Evolutionary conservation across 2,329 filamentous ascomycete genomes (phyloP).

Genomic region (Exserohilum rostratum): DNA sequence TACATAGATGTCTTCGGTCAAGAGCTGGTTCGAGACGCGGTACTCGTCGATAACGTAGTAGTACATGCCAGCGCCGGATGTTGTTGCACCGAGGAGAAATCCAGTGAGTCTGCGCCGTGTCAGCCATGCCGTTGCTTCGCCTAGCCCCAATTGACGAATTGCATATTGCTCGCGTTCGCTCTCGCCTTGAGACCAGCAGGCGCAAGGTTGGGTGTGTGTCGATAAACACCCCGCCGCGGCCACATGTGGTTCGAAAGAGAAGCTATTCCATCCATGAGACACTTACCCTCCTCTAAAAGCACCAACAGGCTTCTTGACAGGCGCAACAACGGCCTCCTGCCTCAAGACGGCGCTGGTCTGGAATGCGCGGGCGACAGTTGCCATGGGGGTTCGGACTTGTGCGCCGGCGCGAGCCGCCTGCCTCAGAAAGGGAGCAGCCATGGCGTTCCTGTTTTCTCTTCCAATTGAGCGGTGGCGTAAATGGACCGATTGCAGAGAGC

Average conservation of each 20-base stretch:
- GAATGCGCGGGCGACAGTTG: slow-evolving; percentile 43
- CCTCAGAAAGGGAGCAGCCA: slow-evolving; percentile 54
- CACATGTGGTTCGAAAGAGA: not conserved
- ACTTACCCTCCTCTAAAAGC: slow-evolving; percentile 75
- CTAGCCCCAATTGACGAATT: not conserved
- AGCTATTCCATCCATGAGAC: not conserved
- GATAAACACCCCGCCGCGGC: not conserved
- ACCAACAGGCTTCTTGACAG: slow-evolving; percentile 69
- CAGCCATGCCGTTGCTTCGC: not conserved
- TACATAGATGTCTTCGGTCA: slow-evolving; percentile 96
- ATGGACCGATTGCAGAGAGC: not conserved
- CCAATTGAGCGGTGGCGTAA: not conserved
- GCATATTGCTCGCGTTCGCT: not conserved
- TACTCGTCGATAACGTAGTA: slow-evolving; percentile 94
- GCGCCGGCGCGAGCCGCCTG: slow-evolving; percentile 47
- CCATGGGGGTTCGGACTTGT: slow-evolving; percentile 23
- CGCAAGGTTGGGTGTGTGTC: not conserved
- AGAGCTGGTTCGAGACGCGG: slow-evolving; percentile 87
- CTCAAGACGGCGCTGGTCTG: slow-evolving; percentile 47
- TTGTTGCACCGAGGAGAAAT: slow-evolving; percentile 83
- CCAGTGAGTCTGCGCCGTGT: slow-evolving; percentile 73
- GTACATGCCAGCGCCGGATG: slow-evolving; percentile 82
- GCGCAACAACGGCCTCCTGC: slow-evolving; percentile 45
- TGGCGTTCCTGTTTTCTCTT: slow-evolving; percentile 26
- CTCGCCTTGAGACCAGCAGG: not conserved